Evolutionary conservation across 257 asterid species (phyloP).

Genomic region (Misopates orontium): DNA sequence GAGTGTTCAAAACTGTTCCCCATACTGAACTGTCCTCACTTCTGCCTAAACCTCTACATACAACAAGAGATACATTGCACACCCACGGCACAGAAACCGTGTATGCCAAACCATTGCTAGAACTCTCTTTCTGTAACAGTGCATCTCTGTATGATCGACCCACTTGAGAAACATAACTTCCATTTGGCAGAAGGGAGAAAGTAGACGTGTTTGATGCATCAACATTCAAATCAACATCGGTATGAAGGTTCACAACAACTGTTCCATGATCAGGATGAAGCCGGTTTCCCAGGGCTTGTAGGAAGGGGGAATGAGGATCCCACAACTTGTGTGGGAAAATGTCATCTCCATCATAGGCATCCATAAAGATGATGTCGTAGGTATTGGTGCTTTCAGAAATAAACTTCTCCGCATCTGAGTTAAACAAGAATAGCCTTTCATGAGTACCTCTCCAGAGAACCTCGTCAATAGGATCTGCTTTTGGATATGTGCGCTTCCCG

Average conservation of each 20-base stretch:
- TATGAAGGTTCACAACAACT: slow-evolving; percentile 76
- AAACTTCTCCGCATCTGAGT: slow-evolving; percentile 77
- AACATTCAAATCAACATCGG: slow-evolving; percentile 45
- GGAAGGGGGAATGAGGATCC: slow-evolving; percentile 63
- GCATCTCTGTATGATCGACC: slow-evolving; percentile 53
- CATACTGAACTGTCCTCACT: slow-evolving; percentile 25
- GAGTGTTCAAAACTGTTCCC: slow-evolving; percentile 40
- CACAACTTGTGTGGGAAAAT: slow-evolving; percentile 70
- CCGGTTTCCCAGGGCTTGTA: slow-evolving; percentile 48
- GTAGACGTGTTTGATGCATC: slow-evolving; percentile 26
- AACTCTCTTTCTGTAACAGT: slow-evolving; percentile 38
- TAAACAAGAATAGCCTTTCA: slow-evolving; percentile 59
- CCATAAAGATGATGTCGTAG: slow-evolving; percentile 72
- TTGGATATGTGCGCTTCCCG: slow-evolving; percentile 44
- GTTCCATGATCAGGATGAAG: slow-evolving; percentile 85
- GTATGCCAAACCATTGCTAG: slow-evolving; percentile 48
- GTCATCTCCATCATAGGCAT: slow-evolving; percentile 90
- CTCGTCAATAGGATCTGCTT: slow-evolving; percentile 44
- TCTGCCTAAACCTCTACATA: slow-evolving; percentile 55
- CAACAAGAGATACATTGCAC: slow-evolving; percentile 70
- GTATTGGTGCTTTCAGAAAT: slow-evolving; percentile 46
- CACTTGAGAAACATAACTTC: slow-evolving; percentile 51
- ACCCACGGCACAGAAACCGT: slow-evolving; percentile 79
- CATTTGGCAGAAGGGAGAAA: slow-evolving; percentile 39
- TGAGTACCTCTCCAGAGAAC: slow-evolving; percentile 77